These are phyloP conservation scores for Penicillium sp. DNA, from an alignment of 2,329 filamentous ascomycete species.

Conservation along the genomic window DNA sequence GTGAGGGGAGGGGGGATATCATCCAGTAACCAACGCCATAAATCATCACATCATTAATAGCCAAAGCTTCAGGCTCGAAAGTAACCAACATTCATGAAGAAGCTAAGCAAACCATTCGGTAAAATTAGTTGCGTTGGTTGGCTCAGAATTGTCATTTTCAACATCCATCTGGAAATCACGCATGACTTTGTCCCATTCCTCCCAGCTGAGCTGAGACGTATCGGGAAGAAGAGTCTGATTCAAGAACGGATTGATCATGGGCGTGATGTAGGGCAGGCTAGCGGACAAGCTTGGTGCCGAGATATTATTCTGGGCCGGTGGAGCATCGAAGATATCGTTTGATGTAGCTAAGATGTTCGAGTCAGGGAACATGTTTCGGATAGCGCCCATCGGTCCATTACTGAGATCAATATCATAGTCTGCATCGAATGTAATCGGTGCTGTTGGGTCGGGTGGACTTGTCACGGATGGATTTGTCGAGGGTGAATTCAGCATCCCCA, in stretches of 20 bases:
- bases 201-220: constrained; percentile 28
- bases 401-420: constrained; percentile 26
- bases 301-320: constrained; percentile 10
- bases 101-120: constrained; percentile 32
- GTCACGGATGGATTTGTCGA: not conserved
- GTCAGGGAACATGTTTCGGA: constrained; percentile 31
- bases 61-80: not conserved
- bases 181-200: constrained; percentile 40
- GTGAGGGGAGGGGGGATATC: constrained; percentile 14
- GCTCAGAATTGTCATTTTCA: constrained; percentile 23
- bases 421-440: not conserved
- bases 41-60: constrained; percentile 12
- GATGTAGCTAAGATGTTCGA: constrained; percentile 25
- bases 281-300: constrained; percentile 8
- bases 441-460: constrained; percentile 3
- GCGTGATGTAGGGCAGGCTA: constrained; percentile 10
- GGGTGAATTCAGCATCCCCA: not conserved
- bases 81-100: not conserved
- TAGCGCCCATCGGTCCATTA: constrained; percentile 23
- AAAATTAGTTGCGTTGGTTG: constrained; percentile 22
- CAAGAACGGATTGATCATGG: constrained; percentile 15
- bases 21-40: constrained; percentile 4
- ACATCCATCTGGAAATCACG: constrained; percentile 40
- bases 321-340: constrained; percentile 6
- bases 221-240: constrained; percentile 18